Base-by-base conservation (phyloP, 2,329 filamentous ascomycete species). In the Colletotrichum tofieldiae region DNA sequence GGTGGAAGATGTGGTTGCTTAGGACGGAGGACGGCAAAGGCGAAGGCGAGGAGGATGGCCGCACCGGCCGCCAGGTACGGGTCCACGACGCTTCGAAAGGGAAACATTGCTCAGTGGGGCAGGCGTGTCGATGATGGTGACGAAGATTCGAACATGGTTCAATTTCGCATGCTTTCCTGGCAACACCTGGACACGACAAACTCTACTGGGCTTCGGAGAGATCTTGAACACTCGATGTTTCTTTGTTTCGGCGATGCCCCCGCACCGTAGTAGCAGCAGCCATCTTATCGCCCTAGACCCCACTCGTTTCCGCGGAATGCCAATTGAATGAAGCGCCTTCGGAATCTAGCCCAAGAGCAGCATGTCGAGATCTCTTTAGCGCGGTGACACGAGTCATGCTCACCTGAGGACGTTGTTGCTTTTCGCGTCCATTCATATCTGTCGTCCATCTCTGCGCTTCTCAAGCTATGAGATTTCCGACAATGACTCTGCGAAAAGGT, bases 171-270 rank as follows among this genome's bases (percentile, higher is more conserved):
- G 11, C 8, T 23, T 69, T 18, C 20, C 20, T 8, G 23, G 16
- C 43, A 39, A n/a, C 18, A 18, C 9, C 45, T 39, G 26, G 26
- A 29, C 23, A 64, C 4, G 43, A 41, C 16, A 16, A 35, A 23
- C 1, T 12, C 3, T 41, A 20, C 12, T 18, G 11, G 16, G 16
- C 32, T 20, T 23, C 26, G 16, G 16, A 41, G 18, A 35, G 51
- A 18, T 37, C 63, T 56, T 59, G n/a, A 54, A 59, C n/a, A 35
- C 39, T 41, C 26, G 7, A n/a, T 32, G 37, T 47, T 35, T 59
- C 65, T 72, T 69, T 72, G 58, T 72, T n/a, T 32, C 18, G 11
- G 20, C 8, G 23, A 54, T 26, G 52, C 23, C 52, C 65, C 65
- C 65, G 45, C 65, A 63, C 51, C 35, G 64, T 51, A 54, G 52